phyloP scores from a whole-genome alignment of 306 rosid species.

The Betula pendula region DNA sequence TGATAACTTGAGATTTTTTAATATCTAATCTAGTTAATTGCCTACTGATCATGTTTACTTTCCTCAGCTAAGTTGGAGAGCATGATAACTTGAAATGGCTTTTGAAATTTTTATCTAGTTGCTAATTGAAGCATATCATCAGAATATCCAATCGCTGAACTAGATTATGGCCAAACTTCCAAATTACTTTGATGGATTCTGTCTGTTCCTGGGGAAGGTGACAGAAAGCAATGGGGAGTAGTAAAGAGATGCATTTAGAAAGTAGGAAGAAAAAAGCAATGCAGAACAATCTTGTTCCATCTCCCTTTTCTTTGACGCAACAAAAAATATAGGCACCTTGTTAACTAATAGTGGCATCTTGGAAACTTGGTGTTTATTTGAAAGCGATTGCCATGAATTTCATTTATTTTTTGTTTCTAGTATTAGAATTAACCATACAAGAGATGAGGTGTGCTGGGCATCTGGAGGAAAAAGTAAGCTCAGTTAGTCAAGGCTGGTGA shows the following conservation, averaged over 20 bases:
- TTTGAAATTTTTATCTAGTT: background rate
- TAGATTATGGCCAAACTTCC: background rate
- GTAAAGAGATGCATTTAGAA: constrained; percentile 14
- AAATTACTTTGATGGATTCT: constrained; percentile 19
- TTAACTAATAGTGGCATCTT: background rate
- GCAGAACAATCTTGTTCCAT: constrained; percentile 37
- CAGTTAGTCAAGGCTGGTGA: background rate
- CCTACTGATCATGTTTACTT: background rate
- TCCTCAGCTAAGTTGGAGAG: background rate
- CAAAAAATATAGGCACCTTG: background rate
- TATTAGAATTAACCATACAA: background rate
- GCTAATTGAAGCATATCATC: background rate
- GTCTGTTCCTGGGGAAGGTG: constrained; percentile 8
- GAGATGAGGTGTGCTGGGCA: background rate
- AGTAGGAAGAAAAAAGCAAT: constrained; percentile 3
- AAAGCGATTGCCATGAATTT: background rate
- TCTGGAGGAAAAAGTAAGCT: background rate
- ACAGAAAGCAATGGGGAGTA: constrained; percentile 1
- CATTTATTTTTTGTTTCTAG: background rate
- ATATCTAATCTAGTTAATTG: background rate
- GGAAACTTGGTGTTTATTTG: background rate
- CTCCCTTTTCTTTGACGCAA: constrained; percentile 18
- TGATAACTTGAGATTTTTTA: background rate
- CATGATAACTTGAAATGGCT: background rate
- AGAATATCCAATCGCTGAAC: constrained; percentile 6